Evolutionary conservation across 2,329 filamentous ascomycete genomes (phyloP), one percentile per base, ranked within the genome.

Genomic region (Sporothrix protearum): DNA sequence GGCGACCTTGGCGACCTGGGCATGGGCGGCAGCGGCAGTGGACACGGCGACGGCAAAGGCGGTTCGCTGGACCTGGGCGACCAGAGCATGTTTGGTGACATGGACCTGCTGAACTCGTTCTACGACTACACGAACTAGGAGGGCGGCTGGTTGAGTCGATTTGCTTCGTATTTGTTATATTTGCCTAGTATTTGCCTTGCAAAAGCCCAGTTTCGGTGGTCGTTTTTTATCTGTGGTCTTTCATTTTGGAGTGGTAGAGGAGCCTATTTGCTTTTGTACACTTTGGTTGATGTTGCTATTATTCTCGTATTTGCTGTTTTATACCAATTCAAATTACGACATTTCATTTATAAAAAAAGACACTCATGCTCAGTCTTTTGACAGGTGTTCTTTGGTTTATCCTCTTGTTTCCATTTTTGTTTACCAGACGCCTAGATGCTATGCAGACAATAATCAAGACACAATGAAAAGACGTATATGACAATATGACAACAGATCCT

Each of bases 91-190:
- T 76, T 76, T 71, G 71, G 73, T n/a, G 74, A 75, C 30, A 69
- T 76, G 42, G 74, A 76, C 39, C 59, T 76, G 70, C 69, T 76
- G 19, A 73, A 74, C 59, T 74, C 74, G 49, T 76, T 73, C 74
- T 73, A 74, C 3, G 74, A 76, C 45, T 67, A 67, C 19, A 51
- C 45, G n/a, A 67, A 67, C 28, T 67, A 67, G 45, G 36, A 4
- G 6, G 8, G 3, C 16, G 8, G 3, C 8, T 45, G 22, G 39
- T 2, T 47, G 39, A 16, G 14, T 47, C 14, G 14, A 19, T 47
- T 47, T 19, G 19, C 14, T n/a, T n/a, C n/a, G n/a, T n/a, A n/a
- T n/a, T n/a, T n/a, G n/a, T n/a, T n/a, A n/a, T n/a, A n/a, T n/a
- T n/a, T n/a, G n/a, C n/a, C n/a, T n/a, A n/a, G n/a, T n/a, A n/a